A percentile compares a stretch with the other conserved stretches of the same genome.
Evolutionary conservation across 1,139 yeast species (phyloP).

Genomic region (Candida gigantensis): DNA sequence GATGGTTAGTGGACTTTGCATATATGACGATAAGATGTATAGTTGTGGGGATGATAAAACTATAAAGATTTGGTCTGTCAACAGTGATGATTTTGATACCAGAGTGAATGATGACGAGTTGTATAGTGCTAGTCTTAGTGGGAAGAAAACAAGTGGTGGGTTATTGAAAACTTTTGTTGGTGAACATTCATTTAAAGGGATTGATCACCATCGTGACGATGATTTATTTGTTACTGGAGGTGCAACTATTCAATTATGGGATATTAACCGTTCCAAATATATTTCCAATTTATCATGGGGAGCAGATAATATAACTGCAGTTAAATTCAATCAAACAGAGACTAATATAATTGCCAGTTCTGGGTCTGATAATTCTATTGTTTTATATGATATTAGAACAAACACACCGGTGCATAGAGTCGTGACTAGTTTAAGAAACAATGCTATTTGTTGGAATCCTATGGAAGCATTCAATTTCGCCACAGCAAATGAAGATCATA

Average conservation of each 20-base stretch:
- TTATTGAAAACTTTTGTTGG: conserved; percentile 77
- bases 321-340: conserved; percentile 87
- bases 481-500: conserved; percentile 92
- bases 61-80: conserved; percentile 76
- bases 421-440: conserved; percentile 79
- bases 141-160: conserved; percentile 34
- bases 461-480: conserved; percentile 96
- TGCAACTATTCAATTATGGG: conserved; percentile 87
- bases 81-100: conserved; percentile 45
- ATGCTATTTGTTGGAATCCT: conserved; percentile 93
- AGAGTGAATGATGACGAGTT: conserved; percentile 35
- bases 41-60: conserved; percentile 94
- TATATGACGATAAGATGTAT: conserved; percentile 60
- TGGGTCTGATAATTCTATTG: conserved; percentile 89
- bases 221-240: conserved; percentile 90
- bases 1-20: conserved; percentile 82
- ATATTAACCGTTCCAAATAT: conserved; percentile 74
- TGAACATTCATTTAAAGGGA: conserved; percentile 78
- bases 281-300: conserved; percentile 89
- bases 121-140: conserved; percentile 19
- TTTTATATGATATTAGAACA: conserved; percentile 90
- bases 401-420: conserved; percentile 90
- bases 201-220: conserved; percentile 83
- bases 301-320: conserved; percentile 82
- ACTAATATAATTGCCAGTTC: conserved; percentile 87